These are phyloP conservation scores for Gracilaria domingensis DNA, from an alignment of 23 red algal species.

Conservation along the genomic window DNA sequence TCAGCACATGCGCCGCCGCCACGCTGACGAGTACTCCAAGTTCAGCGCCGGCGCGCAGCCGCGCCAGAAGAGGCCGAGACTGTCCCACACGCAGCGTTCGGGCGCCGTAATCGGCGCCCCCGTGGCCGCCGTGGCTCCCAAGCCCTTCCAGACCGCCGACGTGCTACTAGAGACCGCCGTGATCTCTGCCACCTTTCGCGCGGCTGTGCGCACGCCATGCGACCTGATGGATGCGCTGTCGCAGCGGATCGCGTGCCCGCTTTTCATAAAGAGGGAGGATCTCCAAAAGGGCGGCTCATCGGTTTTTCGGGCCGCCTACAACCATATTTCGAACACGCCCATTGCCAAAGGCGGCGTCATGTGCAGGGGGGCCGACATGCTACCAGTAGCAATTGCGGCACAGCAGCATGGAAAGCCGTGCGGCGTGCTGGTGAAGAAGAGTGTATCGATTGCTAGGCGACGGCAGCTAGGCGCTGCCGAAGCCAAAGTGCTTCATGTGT, in stretches of 20 bases:
- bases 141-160: conserved; percentile 28
- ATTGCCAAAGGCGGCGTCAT: conserved; percentile 35
- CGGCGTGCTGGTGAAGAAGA: conserved; percentile 17
- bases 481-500: conserved; percentile 20
- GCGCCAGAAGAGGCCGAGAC: conserved; percentile 40
- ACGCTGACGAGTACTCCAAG: conserved; percentile 38
- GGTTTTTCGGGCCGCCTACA: conserved; percentile 52
- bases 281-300: conserved; percentile 41
- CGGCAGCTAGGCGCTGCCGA: conserved; percentile 6
- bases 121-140: not conserved
- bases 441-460: conserved; percentile 13
- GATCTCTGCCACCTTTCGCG: conserved; percentile 39
- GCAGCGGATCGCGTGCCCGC: conserved; percentile 4
- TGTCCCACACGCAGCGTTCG: not conserved
- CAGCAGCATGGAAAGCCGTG: conserved; percentile 54
- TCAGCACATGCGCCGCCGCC: conserved; percentile 69
- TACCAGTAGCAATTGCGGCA: conserved; percentile 42
- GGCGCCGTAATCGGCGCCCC: not conserved
- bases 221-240: conserved; percentile 23
- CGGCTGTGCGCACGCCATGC: conserved; percentile 48
- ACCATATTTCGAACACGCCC: conserved; percentile 45
- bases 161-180: conserved; percentile 36
- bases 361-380: conserved; percentile 11
- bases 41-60: conserved; percentile 36
- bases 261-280: conserved; percentile 55